Percentiles rank a stretch among this genome's conserved stretches.
phyloP scores from a whole-genome alignment of 257 asterid genomes.

The Lithospermum erythrorhizon region DNA sequence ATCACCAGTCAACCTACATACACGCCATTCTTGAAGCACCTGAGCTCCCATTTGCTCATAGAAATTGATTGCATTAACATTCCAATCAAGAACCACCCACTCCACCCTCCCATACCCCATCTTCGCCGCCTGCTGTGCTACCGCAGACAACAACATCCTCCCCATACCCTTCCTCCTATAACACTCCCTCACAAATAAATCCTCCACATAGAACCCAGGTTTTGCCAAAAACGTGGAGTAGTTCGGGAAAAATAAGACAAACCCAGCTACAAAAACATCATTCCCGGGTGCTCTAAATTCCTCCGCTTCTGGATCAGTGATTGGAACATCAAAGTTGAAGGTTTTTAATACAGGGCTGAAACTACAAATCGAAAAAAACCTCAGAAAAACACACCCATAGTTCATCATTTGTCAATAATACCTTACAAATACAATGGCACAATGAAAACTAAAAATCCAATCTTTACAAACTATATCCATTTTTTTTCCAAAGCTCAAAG shows the following conservation, averaged over 20 bases:
- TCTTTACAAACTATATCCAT: too few species aligned
- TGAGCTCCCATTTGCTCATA: conserved; percentile 84
- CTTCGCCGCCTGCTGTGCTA: conserved; percentile 80
- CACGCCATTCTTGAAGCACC: conserved; percentile 66
- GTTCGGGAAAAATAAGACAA: conserved; percentile 72
- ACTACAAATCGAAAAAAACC: neutral
- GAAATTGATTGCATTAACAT: conserved; percentile 50
- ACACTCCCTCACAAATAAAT: conserved; percentile 69
- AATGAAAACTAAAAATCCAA: too few species aligned
- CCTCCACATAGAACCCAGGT: conserved; percentile 79
- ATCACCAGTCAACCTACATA: conserved; percentile 71
- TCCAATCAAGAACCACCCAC: conserved; percentile 93
- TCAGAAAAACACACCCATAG: too few species aligned
- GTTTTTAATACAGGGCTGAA: conserved; percentile 24
- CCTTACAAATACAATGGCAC: too few species aligned
- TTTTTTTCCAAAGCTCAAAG: too few species aligned
- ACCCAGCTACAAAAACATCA: conserved; percentile 44
- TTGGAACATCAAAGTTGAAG: conserved; percentile 45
- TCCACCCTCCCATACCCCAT: conserved; percentile 87
- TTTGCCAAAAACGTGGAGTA: conserved; percentile 72
- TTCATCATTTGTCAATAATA: too few species aligned
- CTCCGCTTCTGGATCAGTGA: conserved; percentile 51
- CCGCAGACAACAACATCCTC: conserved; percentile 49
- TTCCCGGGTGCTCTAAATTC: conserved; percentile 29
- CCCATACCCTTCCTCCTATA: conserved; percentile 85